A percentile compares a stretch with the other conserved stretches of the same genome.
Conservation (phyloP, 805 yeast genomes). For the Metschnikowia baotianmanensis region DNA sequence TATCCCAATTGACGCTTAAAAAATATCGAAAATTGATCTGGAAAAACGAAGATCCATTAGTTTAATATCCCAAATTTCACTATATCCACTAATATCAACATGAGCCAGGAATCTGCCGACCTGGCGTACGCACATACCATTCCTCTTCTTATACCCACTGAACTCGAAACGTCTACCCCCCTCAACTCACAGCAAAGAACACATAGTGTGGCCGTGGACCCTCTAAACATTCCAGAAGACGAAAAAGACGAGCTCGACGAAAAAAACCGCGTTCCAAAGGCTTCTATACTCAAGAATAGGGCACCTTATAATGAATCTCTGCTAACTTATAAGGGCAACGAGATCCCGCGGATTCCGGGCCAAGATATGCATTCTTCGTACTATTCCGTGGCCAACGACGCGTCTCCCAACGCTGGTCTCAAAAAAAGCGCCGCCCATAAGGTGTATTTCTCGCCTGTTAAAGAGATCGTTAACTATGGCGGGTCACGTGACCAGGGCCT, state of each 20-base stretch:
- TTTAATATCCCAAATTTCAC: no score
- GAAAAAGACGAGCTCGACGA: background rate
- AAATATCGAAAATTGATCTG: no score
- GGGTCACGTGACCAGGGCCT: conserved; percentile 1
- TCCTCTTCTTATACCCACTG: conserved; percentile 10
- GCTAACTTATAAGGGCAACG: conserved; percentile 8
- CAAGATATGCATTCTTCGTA: conserved; percentile 7
- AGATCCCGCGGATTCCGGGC: background rate
- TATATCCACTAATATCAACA: no score
- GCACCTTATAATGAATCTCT: conserved; percentile 6
- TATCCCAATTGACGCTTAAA: no score
- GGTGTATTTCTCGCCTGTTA: conserved; percentile 15
- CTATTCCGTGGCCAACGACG: conserved; percentile 10
- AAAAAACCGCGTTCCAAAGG: background rate
- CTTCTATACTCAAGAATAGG: conserved; percentile 6
- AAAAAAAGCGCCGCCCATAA: conserved; percentile 2
- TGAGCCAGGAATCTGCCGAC: conserved; percentile 3
- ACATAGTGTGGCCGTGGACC: background rate
- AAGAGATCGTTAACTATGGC: conserved; percentile 10
- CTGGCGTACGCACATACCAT: conserved; percentile 4
- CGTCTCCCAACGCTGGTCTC: conserved; percentile 2
- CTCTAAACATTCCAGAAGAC: background rate
- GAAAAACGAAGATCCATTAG: no score
- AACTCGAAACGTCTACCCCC: conserved; percentile 24
- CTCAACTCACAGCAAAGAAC: conserved; percentile 6